These are phyloP conservation scores for Aspergillus nidulans DNA, from an alignment of 495 filamentous ascomycete species.

Conservation along the genomic window DNA sequence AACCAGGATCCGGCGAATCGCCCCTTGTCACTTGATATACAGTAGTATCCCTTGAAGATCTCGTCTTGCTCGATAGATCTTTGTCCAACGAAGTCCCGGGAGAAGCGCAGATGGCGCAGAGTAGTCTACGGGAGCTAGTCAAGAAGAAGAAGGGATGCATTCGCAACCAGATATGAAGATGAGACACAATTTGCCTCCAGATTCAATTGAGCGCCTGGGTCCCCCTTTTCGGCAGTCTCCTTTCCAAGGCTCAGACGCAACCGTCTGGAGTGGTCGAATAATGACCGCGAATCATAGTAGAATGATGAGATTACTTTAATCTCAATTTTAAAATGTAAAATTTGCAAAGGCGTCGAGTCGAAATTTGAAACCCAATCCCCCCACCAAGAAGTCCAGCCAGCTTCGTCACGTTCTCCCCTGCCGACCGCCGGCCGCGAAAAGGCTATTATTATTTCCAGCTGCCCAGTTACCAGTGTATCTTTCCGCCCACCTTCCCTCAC, in stretches of 20 bases:
- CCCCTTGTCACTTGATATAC: neutral
- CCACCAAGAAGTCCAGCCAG: conserved; percentile 15
- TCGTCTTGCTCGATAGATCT: neutral
- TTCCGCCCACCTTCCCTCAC: conserved; percentile 27
- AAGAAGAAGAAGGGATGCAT: neutral
- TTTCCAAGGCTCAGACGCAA: conserved; percentile 10
- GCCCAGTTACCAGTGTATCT: too few relatives aligned
- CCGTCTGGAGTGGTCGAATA: neutral
- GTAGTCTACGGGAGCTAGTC: too few relatives aligned
- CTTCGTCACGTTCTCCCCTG: conserved; percentile 23
- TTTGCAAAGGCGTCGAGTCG: conserved; percentile 11
- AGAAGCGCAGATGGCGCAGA: conserved; percentile 12
- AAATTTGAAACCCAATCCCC: conserved; percentile 37
- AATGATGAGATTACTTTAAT: neutral
- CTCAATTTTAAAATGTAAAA: conserved; percentile 1
- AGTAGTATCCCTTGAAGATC: neutral
- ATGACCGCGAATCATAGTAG: neutral
- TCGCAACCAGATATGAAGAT: neutral
- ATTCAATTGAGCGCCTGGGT: neutral
- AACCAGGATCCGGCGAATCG: conserved; percentile 1
- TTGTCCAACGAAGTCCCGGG: conserved; percentile 9
- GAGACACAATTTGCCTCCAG: conserved; percentile 6
- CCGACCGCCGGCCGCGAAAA: conserved; percentile 12
- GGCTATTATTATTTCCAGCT: conserved; percentile 12
- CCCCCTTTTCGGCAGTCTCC: conserved; percentile 14